Evolutionary conservation across 495 filamentous ascomycete genomes (phyloP).

Genomic region (Lentithecium fluviatile): DNA sequence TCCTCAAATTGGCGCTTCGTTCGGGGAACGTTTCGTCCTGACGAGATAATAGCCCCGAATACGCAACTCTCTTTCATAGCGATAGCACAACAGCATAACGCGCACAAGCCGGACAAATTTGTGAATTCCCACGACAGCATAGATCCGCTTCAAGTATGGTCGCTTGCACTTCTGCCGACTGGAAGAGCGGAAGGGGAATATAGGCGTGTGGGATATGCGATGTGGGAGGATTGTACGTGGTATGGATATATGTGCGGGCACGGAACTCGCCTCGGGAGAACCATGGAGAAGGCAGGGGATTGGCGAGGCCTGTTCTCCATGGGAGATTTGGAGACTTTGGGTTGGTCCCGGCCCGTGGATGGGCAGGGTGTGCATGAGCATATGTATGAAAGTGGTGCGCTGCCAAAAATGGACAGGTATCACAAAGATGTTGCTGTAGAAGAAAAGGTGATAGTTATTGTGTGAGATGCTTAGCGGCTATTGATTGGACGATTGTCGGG

Average conservation of each 20-base stretch:
- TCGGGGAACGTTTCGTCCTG: neutral
- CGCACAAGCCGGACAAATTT: neutral
- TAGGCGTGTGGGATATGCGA: neutral
- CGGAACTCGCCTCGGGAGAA: neutral
- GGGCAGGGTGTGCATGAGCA: neutral
- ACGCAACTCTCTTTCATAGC: conserved; percentile 1
- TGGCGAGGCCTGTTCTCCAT: neutral
- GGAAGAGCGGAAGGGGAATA: conserved; percentile 1
- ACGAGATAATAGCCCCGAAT: neutral
- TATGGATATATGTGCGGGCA: conserved; percentile 2
- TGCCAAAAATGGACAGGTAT: no score
- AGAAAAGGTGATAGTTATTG: no score
- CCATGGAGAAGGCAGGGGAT: neutral
- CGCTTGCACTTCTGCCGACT: neutral
- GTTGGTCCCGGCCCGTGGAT: neutral
- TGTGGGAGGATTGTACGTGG: neutral
- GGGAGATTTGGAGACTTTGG: neutral
- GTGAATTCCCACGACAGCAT: neutral
- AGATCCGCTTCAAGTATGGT: neutral
- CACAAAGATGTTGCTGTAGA: no score
- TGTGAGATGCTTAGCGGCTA: no score
- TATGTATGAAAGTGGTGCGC: no score
- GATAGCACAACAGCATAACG: neutral
- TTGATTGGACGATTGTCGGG: no score
- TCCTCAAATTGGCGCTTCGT: neutral